Evolutionary conservation across 2,329 filamentous ascomycete species (phyloP).

Genomic region (Talaromyces sp.): DNA sequence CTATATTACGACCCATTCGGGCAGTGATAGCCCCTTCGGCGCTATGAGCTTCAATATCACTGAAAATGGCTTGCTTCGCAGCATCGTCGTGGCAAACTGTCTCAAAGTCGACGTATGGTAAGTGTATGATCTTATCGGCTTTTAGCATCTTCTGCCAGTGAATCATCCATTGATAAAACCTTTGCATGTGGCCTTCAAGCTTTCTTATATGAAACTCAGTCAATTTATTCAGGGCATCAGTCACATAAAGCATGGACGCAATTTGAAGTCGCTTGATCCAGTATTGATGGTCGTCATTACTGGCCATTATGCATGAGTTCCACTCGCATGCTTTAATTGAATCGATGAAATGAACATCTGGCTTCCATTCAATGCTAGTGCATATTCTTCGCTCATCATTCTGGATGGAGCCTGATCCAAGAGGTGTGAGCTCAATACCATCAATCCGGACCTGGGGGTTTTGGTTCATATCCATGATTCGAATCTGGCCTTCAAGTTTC

Average conservation of each 20-base stretch:
- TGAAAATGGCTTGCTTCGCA: conserved; percentile 27
- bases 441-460: conserved; percentile 23
- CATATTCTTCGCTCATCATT: conserved; percentile 23
- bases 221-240: conserved; percentile 30
- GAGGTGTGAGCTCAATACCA: conserved; percentile 32
- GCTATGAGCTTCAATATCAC: conserved; percentile 24
- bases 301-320: neutral
- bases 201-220: conserved; percentile 11
- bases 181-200: conserved; percentile 30
- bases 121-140: conserved; percentile 26
- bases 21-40: conserved; percentile 34
- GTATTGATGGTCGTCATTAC: conserved; percentile 10
- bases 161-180: conserved; percentile 35
- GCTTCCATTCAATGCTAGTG: conserved; percentile 31
- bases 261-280: conserved; percentile 32
- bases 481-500: conserved; percentile 23
- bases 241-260: conserved; percentile 31
- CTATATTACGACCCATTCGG: conserved; percentile 37
- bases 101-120: conserved; percentile 27
- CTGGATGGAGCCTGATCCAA: conserved; percentile 24
- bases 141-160: conserved; percentile 21
- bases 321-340: conserved; percentile 17
- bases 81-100: conserved; percentile 17
- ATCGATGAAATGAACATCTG: conserved; percentile 26
- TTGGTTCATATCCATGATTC: conserved; percentile 20